Base-by-base conservation (phyloP, 352 stramenopile species). In the Aphanomyces stellatus region DNA sequence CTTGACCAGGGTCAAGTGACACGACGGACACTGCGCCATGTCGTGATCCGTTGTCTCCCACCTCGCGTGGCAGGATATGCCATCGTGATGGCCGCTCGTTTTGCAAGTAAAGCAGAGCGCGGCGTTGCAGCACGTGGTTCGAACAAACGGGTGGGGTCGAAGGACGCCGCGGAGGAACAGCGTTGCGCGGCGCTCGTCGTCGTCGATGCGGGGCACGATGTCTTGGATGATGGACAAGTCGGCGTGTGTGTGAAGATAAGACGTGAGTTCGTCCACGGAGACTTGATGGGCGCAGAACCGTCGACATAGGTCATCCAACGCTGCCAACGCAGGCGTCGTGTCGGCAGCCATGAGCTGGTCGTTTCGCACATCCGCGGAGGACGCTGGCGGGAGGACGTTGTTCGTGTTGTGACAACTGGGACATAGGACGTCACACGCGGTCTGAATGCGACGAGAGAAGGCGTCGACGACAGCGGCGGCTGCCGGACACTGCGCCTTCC, bases 1-100 rank as follows among this genome's bases (percentile, higher is more conserved):
- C 33, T 69, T 72, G 22, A 65, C 61, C n/a, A 72, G 43, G 8
- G 42, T 8, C 25, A 72, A 37, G 34, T 65, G 33, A 55, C 68
- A 72, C 22, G n/a, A 7, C 17, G 59, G 59, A 43, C 68, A 72
- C 13, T 35, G 19, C 8, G 65, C 31, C 48, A 72, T 67, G 17
- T 46, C 37, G 24, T 70, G 13, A 7, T 46, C n/a, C 1, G 41
- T 63, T 11, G 34, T 33, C 4, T 17, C 34, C 19, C 25, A n/a
- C n/a, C n/a, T 63, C n/a, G n/a, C 41, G 10, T 15, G 6, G n/a
- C 55, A 63, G 6, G 55, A 41, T 6, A 31, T 28, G 34, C 34
- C 55, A 1, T 34, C 25, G 41, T 63, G 55, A 24, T 63, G 41
- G 34, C 55, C 55, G 0, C 15, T 33, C 6, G 41, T 51, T 28